Base-by-base conservation (phyloP, 305 asterid genomes). In the Solanum hybrid region DNA sequence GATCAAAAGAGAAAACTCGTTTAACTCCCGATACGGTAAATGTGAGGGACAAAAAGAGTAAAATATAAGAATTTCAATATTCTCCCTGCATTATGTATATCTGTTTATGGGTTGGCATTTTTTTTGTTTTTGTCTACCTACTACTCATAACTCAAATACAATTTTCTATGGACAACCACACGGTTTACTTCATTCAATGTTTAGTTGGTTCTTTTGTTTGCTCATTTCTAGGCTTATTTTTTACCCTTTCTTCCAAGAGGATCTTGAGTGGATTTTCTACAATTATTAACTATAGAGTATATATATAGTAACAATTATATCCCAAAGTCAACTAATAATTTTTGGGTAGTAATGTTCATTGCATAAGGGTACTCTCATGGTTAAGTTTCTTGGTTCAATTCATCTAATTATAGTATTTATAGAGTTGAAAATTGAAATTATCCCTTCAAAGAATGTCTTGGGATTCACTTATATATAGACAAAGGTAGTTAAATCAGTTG, bases 271-370 rank as follows among this genome's bases (percentile, higher is more conserved):
- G 36, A 76, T 85, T 38, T 6, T 40, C 87, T 5, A 77, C 29
- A 15, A 27, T 73, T 37, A 22, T 34, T 26, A 51, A 51, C 17
- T 82, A 82, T 84, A 51, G 4, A 84, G 75, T 51, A 31, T 84
- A 19, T 45, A 56, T 17, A 26, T 6, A 27, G 10, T 17, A 32
- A 17, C 38, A 26, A 87, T 22, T 10, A 36, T 89, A 64, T 35
- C 69, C 26, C 72, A 87, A 87, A 90, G 93, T 91, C 92, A 90
- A 91, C 87, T 84, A 51, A 84, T 84, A 60, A 84, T 31, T 51
- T 85, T 87, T n/a, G 19, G 7, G 32, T 31, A 64, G 22, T 78
- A 34, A 78, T 86, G 85, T 90, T 89, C 93, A 88, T 26, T 90
- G 92, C 91, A 91, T 86, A 89, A 85, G 36, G 60, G 31, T 64